Percentiles rank a stretch among this genome's conserved stretches.
phyloP scores from a whole-genome alignment of 495 filamentous ascomycete genomes.

The Neurospora sublineolata region DNA sequence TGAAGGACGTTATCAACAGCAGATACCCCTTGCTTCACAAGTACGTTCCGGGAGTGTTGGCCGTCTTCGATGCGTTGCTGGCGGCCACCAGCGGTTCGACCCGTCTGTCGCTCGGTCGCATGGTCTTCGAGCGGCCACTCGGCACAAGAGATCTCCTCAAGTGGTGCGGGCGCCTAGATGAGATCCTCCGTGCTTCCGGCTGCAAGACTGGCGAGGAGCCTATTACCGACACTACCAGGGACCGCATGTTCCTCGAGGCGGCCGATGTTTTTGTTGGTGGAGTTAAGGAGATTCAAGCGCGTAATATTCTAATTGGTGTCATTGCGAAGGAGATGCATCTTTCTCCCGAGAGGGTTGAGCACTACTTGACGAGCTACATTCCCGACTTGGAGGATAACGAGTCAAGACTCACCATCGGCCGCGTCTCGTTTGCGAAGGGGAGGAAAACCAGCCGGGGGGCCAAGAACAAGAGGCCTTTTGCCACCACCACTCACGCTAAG shows the following conservation, averaged over 20 bases:
- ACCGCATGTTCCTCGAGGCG: slow-evolving; percentile 83
- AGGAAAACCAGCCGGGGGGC: slow-evolving; percentile 27
- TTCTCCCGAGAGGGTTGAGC: slow-evolving; percentile 61
- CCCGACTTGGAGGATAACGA: slow-evolving; percentile 51
- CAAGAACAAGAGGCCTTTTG: slow-evolving; percentile 50
- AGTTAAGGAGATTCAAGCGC: slow-evolving; percentile 53
- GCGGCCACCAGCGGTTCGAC: slow-evolving; percentile 36
- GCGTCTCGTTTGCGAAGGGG: slow-evolving; percentile 44
- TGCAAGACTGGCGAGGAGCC: slow-evolving; percentile 62
- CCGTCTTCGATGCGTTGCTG: slow-evolving; percentile 60
- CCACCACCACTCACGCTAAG: slow-evolving; percentile 59
- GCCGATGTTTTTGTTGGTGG: slow-evolving; percentile 79
- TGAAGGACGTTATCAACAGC: slow-evolving; percentile 57
- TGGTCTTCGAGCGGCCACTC: slow-evolving; percentile 44
- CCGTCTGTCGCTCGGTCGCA: slow-evolving; percentile 43
- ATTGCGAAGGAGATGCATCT: slow-evolving; percentile 81
- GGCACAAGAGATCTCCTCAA: slow-evolving; percentile 80
- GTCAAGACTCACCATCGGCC: slow-evolving; percentile 51
- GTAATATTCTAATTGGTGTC: slow-evolving; percentile 46
- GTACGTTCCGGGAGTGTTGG: slow-evolving; percentile 59
- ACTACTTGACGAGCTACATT: slow-evolving; percentile 55
- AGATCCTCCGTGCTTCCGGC: slow-evolving; percentile 43
- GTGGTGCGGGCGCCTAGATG: slow-evolving; percentile 67
- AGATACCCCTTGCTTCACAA: slow-evolving; percentile 58
- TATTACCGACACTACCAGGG: slow-evolving; percentile 58